Evolutionary conservation across 352 stramenopile species (phyloP), one percentile per base, ranked within the genome.

Genomic region (Pythium phragmiticola): DNA sequence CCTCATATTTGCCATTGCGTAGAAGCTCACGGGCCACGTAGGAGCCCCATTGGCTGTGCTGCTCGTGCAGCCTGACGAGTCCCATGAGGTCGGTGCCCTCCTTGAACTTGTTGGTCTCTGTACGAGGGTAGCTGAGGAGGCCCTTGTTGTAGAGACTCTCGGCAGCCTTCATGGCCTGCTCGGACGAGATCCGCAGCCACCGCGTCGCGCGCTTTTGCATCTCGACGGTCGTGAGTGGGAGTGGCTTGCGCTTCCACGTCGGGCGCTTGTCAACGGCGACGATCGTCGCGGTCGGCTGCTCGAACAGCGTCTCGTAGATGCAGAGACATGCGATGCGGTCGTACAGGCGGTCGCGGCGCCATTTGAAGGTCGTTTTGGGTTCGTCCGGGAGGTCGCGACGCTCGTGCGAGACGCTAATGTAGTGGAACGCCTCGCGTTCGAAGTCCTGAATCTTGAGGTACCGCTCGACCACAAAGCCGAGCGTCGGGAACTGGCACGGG

Each of bases 401-500:
- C 56, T 77, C 64, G 45, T 96, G 86, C 0, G 80, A 92, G 56
- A 99, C 85, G 48, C 94, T 87, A 64, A 99, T 90, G 56, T 83
- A 90, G 86, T 98, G 98, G 76, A 99, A 99, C 23, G 90, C 70
- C 67, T 99, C 96, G 13, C 80, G 76, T 43, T 99, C 82, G 78
- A 99, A 99, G n/a, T 95, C 97, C 72, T 99, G 84, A 66, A 98
- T 98, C 64, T 95, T 78, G 47, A 97, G 73, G 64, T 92, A 97
- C 47, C 95, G 81, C 53, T 98, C 90, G 14, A 98, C 96, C 34
- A 98, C 89, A 63, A 98, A 98, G 28, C 95, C 98, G 23, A 99
- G 87, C 9, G 98, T 99, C 1, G 98, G 98, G 73, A 99, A 99
- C 74, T 99, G 98, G 63, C 98, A 99, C 3, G 98, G 98, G 9